Evolutionary conservation across 140 eudicot genomes (phyloP).

Genomic region (Oenanthe javanica): DNA sequence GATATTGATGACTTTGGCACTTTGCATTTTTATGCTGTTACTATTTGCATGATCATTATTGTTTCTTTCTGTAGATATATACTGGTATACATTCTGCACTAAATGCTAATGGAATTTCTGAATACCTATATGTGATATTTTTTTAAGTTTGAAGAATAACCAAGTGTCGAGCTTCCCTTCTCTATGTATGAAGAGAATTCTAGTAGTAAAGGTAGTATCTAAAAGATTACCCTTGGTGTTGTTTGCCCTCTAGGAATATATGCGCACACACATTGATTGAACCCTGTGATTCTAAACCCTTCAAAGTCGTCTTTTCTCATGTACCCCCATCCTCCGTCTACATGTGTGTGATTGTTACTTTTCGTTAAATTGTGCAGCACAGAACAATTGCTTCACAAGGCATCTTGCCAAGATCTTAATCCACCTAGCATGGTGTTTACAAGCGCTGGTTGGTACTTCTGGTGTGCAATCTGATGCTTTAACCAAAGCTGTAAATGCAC

Average conservation of each 20-base stretch:
- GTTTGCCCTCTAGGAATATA: neutral
- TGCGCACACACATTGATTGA: neutral
- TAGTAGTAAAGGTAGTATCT: neutral
- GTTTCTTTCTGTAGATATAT: neutral
- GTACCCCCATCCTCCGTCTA: neutral
- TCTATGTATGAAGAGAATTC: neutral
- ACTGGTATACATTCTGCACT: neutral
- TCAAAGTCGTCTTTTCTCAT: neutral
- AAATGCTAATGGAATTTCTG: neutral
- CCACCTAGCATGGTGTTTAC: conserved; percentile 81
- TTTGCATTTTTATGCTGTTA: neutral
- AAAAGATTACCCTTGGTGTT: no score
- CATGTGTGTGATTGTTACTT: neutral
- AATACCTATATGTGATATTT: neutral
- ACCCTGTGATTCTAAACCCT: neutral
- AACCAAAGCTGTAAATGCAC: conserved; percentile 73
- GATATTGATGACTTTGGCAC: neutral
- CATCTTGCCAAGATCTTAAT: conserved; percentile 85
- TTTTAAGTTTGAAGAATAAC: neutral
- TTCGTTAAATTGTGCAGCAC: conserved; percentile 44
- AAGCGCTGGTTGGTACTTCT: conserved; percentile 53
- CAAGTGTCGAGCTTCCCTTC: neutral
- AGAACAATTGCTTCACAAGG: conserved; percentile 66
- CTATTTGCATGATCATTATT: neutral
- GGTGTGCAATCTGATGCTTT: conserved; percentile 36